Evolutionary conservation across 2,329 filamentous ascomycete genomes (phyloP), one percentile per base, ranked within the genome.

Genomic region (Chaetomiaceae sp.): DNA sequence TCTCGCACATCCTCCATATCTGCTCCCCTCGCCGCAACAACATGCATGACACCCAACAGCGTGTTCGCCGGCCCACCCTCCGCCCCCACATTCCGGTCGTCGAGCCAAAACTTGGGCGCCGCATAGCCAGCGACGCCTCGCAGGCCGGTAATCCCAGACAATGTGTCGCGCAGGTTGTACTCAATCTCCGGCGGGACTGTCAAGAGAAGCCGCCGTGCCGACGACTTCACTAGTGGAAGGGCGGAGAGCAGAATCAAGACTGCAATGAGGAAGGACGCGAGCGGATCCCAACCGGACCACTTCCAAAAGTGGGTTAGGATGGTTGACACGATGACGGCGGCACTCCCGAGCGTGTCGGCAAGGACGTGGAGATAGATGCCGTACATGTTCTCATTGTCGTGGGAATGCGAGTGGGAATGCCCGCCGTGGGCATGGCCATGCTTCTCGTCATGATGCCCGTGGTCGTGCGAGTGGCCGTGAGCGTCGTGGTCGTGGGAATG

Each of bases 301-400:
- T 88, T 87, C 65, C 89, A 87, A 63, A 89, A 85, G 65, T 95
- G 86, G 0, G 95, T 95, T 20, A 97, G 76, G 0, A 89, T 74
- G 0, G 94, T 99, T 7, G 90, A 96, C 30, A 90, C 82, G 57
- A 99, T 96, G 43, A 99, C 94, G 1, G 94, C 94, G 1, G 91
- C 87, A 50, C 91, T 96, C 23, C 94, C 94, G 27, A 97, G 83
- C 0, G 94, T 95, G 67, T 99, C 94, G 5, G 94, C 94, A 25
- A 97, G 78, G 46, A 99, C 89, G 65, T 99, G 94, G 18, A 99
- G 76, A 70, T 95, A 99, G 60, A 99, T 97, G 11, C 94, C 94
- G 62, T 94, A 74, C 91, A 99, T 96, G 66, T 99, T 99, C 64
- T 99, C 94, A 68, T 96, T 96, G 57, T 90, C 87, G 64, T 91